Base-by-base conservation (phyloP, 768 basidiomycete genomes). In the Suillus plorans region DNA sequence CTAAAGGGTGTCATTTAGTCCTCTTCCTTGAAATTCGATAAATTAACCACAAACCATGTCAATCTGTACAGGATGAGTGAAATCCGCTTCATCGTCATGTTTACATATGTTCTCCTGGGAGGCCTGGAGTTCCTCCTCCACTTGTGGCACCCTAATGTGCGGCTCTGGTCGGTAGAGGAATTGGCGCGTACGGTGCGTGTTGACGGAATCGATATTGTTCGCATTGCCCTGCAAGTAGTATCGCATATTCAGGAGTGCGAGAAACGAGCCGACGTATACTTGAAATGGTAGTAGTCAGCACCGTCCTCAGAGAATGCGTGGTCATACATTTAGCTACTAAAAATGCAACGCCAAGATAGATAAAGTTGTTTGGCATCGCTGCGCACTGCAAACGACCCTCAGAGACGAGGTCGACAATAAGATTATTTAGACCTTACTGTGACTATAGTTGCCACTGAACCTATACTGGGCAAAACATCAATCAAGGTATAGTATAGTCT, bases 341-440 rank as follows among this genome's bases (percentile, higher is more conserved):
- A 28, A 61, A 61, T 61, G 16, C 60, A n/a, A 61, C 25, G 20
- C 13, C 60, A 9, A 61, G 25, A 45, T 31, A 61, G 60, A 61
- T 28, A 20, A 47, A 61, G 22, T 45, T 61, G 41, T 42, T 25
- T 7, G 60, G 60, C 42, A 47, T 47, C 41, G n/a, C 22, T 47
- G 60, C 60, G 41, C 42, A 61, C 60, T 61, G 60, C 9, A 28
- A 25, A 20, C 20, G 9, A 28, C 10, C 5, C 18, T 37, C 60
- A 61, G 37, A 41, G 6, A 42, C 25, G 16, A 28, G 9, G 3
- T 20, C 8, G 8, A 44, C 9, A 28, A 16, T 22, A 8, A 10
- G 9, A 20, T 22, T 28, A 41, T 31, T 42, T 34, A 42, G n/a
- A 28, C 14, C 41, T 61, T 45, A 61, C 60, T 3, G 14, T 61